Base-by-base conservation (phyloP, 805 yeast genomes). In the Metschnikowia henanensis region DNA sequence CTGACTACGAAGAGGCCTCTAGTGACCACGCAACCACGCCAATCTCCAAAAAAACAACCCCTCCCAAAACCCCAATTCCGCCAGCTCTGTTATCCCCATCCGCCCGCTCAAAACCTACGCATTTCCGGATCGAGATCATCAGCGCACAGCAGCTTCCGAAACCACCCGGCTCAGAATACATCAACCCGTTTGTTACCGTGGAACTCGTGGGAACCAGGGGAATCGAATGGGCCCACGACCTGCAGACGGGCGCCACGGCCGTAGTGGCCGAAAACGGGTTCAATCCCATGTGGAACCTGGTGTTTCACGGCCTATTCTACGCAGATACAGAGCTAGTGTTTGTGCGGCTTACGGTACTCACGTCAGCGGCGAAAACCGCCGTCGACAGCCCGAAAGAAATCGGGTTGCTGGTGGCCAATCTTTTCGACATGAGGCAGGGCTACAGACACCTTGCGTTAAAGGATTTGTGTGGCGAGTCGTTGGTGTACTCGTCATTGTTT, bases 81-180 rank as follows among this genome's bases (percentile, higher is more conserved):
- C n/a, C n/a, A n/a, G n/a, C n/a, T n/a, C n/a, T n/a, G n/a, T n/a
- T n/a, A n/a, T n/a, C n/a, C n/a, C n/a, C n/a, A n/a, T n/a, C n/a
- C n/a, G n/a, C n/a, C n/a, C n/a, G n/a, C n/a, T n/a, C n/a, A n/a
- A n/a, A n/a, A n/a, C n/a, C n/a, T n/a, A n/a, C n/a, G n/a, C n/a
- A 4, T 30, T 8, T 41, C 30, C 28, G 49, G 6, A 49, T 76
- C 8, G 57, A 61, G 13, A 60, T 90, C 3, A 73, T 92, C 1
- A 87, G 97, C 16, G 97, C 87, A 0, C 97, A 91, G 62, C 87
- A 89, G 58, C 68, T 92, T 10, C 95, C 96, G 3, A 79, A 81
- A 20, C 9, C 17, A 33, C 84, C 87, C 0, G 73, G 72, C 36
- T 60, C 75, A 20, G 76, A 71, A 9, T 76, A 68, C 17, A 53